Conservation (phyloP, 1,284 basidiomycete species). For the Irpex lacteus region DNA sequence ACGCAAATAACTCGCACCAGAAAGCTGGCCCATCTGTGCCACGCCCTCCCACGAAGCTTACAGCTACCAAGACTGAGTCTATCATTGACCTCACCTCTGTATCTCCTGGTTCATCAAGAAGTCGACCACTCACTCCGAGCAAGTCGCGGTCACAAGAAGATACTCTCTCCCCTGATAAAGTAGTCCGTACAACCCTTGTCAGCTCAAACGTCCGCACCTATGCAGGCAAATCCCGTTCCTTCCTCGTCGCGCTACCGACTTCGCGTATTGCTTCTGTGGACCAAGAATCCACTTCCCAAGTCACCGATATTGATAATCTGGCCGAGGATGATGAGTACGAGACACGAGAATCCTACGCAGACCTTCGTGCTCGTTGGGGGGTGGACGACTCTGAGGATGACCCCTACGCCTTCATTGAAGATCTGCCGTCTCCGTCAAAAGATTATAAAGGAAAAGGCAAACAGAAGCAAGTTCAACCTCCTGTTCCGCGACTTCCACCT, state of each 20-base stretch:
- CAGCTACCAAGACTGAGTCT: constrained; percentile 20
- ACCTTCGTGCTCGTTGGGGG: constrained; percentile 67
- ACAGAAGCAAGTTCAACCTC: constrained; percentile 24
- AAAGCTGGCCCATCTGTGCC: constrained; percentile 20
- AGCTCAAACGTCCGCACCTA: constrained; percentile 56
- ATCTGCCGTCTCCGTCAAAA: constrained; percentile 28
- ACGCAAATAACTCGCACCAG: constrained; percentile 14
- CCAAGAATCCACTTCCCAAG: constrained; percentile 2
- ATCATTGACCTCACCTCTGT: constrained; percentile 16
- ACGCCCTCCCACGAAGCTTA: constrained; percentile 32
- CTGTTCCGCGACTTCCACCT: constrained; percentile 33
- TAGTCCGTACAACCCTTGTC: constrained; percentile 18
- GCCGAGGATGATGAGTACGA: constrained; percentile 50
- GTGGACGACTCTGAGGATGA: constrained; percentile 75
- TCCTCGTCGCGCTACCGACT: constrained; percentile 57
- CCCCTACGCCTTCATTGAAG: constrained; percentile 35
- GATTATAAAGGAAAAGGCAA: constrained; percentile 31
- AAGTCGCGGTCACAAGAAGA: constrained; percentile 20
- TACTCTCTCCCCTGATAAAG: constrained; percentile 20
- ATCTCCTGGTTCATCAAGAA: constrained; percentile 16
- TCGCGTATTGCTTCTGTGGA: constrained; percentile 22
- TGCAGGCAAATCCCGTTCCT: constrained; percentile 72
- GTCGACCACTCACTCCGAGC: constrained; percentile 17
- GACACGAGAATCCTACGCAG: constrained; percentile 63
- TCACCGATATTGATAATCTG: not conserved